Evolutionary conservation across 176 grass and related monocot genomes (phyloP).

Genomic region (Cenchrus purpureus): DNA sequence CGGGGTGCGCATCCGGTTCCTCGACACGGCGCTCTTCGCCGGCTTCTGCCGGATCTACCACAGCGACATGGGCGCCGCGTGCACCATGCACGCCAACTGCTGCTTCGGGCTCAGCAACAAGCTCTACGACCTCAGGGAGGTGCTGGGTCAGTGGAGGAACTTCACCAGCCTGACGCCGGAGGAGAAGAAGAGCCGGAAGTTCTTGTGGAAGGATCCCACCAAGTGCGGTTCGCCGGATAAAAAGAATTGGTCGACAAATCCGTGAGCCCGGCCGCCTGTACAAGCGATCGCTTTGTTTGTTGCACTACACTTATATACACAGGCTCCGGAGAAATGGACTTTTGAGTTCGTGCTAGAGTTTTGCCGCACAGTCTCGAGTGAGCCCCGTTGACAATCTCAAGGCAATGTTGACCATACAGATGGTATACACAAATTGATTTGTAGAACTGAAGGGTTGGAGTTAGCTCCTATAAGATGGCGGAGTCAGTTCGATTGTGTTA

Average conservation of each 20-base stretch:
- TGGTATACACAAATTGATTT: no score
- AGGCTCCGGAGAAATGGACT: no score
- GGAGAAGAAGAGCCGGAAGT: slow-evolving; percentile 26
- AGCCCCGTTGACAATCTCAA: no score
- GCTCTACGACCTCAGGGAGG: slow-evolving; percentile 49
- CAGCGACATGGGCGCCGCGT: slow-evolving; percentile 41
- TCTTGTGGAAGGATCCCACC: slow-evolving; percentile 34
- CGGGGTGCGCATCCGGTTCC: slow-evolving; percentile 43
- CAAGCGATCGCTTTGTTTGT: not conserved
- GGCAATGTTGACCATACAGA: no score
- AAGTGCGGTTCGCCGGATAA: slow-evolving; percentile 40
- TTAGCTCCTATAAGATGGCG: no score
- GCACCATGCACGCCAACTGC: slow-evolving; percentile 67
- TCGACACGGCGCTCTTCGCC: slow-evolving; percentile 44
- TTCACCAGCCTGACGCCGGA: slow-evolving; percentile 18
- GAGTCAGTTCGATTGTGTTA: no score
- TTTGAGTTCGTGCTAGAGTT: no score
- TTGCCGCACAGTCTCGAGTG: no score
- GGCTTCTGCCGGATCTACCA: slow-evolving; percentile 51
- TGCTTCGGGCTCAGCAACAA: slow-evolving; percentile 54
- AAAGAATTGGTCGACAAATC: not conserved
- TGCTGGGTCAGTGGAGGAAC: slow-evolving; percentile 51
- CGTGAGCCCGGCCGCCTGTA: not conserved
- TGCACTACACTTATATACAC: not conserved
- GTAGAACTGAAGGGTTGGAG: no score